These are phyloP conservation scores for Rubia balearica DNA, from an alignment of 305 asterid genomes.

Conservation along the genomic window DNA sequence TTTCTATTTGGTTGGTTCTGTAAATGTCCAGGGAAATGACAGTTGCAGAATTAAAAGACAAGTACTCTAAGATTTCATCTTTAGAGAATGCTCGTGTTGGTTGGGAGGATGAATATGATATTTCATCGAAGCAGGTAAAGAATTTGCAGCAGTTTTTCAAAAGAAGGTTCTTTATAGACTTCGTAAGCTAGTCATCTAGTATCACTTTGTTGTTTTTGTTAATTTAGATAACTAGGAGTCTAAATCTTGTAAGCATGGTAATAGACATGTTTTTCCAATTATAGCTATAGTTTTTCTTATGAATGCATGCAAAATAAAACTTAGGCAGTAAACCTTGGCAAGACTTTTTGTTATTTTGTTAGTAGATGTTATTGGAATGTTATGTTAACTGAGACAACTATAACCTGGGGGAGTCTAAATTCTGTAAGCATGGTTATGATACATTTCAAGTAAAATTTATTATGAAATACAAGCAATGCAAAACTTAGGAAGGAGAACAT, in stretches of 20 bases:
- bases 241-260: neutral
- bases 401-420: neutral
- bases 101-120: conserved; percentile 81
- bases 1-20: conserved; percentile 18
- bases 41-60: conserved; percentile 68
- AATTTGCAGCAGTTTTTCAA: neutral
- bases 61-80: conserved; percentile 62
- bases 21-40: conserved; percentile 82
- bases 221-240: neutral
- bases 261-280: neutral
- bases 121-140: conserved; percentile 75
- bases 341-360: no score
- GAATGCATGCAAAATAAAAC: neutral
- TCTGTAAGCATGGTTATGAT: neutral
- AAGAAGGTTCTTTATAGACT: conserved; percentile 12
- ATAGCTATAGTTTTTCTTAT: neutral
- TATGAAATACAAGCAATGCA: neutral
- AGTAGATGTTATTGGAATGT: neutral
- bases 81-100: conserved; percentile 64
- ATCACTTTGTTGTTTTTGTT: neutral
- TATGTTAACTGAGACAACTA: neutral
- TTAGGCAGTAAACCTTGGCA: neutral
- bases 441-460: neutral
- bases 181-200: neutral
- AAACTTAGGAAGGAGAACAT: neutral